phyloP scores from a whole-genome alignment of 1,139 yeast species.

The Debaryomycetaceae sp. region DNA sequence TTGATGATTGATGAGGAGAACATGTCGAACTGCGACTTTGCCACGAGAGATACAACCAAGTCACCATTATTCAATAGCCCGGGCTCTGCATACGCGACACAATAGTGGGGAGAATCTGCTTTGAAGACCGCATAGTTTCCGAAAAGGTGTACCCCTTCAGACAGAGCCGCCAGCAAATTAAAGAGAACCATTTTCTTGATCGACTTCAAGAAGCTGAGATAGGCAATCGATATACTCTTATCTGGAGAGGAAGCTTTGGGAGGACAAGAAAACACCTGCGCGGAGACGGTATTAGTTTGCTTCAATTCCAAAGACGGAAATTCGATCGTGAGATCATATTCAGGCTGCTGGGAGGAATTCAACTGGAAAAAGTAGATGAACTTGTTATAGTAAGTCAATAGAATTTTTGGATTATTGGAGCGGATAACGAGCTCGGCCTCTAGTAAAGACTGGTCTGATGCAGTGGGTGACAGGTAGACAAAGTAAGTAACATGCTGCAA shows the following conservation, averaged over 20 bases:
- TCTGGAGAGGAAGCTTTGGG: slow-evolving; percentile 19
- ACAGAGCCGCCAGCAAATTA: slow-evolving; percentile 29
- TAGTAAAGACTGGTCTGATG: slow-evolving; percentile 32
- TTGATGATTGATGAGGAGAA: slow-evolving; percentile 11
- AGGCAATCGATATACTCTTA: slow-evolving; percentile 32
- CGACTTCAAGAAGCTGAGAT: slow-evolving; percentile 50
- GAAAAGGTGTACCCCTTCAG: slow-evolving; percentile 28
- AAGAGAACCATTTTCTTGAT: slow-evolving; percentile 43
- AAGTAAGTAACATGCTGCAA: slow-evolving; percentile 20
- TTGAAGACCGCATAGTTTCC: slow-evolving; percentile 39
- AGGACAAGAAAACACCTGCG: slow-evolving; percentile 5
- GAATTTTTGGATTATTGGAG: slow-evolving; percentile 36
- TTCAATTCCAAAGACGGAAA: slow-evolving; percentile 24
- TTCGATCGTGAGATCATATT: slow-evolving; percentile 19
- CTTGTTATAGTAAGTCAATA: slow-evolving; percentile 50
- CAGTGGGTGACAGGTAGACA: slow-evolving; percentile 20
- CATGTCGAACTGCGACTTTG: slow-evolving; percentile 18
- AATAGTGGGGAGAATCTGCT: slow-evolving; percentile 6
- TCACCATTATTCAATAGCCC: slow-evolving; percentile 44
- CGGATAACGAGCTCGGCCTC: slow-evolving; percentile 53
- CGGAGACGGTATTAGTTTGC: slow-evolving; percentile 15
- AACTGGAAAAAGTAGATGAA: slow-evolving; percentile 44
- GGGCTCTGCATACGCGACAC: slow-evolving; percentile 43
- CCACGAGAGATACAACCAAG: slow-evolving; percentile 21
- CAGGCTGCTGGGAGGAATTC: slow-evolving; percentile 1